Base-by-base conservation (phyloP, 495 filamentous ascomycete genomes). In the Penicillium psychrofluorescens region DNA sequence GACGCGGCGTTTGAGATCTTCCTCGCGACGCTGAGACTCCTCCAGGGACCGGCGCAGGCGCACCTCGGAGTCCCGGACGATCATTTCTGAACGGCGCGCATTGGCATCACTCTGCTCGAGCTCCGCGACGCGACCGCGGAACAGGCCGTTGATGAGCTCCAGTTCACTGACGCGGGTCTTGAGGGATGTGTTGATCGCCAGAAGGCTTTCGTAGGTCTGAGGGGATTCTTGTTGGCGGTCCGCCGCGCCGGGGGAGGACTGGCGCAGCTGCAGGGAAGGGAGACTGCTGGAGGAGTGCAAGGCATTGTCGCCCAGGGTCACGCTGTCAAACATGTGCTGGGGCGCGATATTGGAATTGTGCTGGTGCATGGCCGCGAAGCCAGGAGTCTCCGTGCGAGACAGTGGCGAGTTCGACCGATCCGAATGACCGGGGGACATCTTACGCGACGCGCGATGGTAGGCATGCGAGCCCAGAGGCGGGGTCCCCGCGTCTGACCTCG, bases 141-240 rank as follows among this genome's bases (percentile, higher is more conserved):
- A 97, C 22, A 98, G 75, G 51, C 89, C 88, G 53, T 96, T 95
- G 62, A 99, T 94, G 38, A 99, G 78, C 59, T 99, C 92, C 14
- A 99, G 74, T 61, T 99, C 92, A 53, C 77, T 86, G 38, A 96
- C 90, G 22, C 90, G 83, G 6, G 90, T 96, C 70, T 90, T 92
- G 31, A 96, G 69, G 35, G 78, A 79, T 11, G 84, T 84, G 59
- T 95, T 95, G 37, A 79, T 73, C 10, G 83, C 80, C 36, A 87
- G 68, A 9, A 94, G 70, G 38, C 82, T 78, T 53, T 95, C 90
- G 51, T 87, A 88, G 8, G 85, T 86, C 52, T 83, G 86, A 7
- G 86, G 80, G 6, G 84, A 74, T 29, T 94, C 88, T 16, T 83
- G 69, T 38, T 85, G 79, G 36, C 85, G 81, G 40, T 90, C 85